Conservation (phyloP, 805 yeast genomes). For the Nakazawaea ernobii region DNA sequence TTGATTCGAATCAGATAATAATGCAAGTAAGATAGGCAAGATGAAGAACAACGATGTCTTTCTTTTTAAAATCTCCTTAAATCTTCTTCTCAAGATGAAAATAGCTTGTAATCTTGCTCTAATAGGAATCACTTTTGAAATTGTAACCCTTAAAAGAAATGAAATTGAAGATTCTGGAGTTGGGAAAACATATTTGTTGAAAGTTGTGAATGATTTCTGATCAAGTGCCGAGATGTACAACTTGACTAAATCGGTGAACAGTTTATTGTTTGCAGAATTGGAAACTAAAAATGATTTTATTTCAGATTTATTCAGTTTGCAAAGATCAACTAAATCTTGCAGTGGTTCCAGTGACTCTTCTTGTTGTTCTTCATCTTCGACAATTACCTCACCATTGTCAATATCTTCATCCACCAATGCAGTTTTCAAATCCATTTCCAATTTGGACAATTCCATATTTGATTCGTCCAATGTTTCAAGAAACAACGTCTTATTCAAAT, state of each 20-base stretch:
- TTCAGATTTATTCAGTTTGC: slow-evolving; percentile 14
- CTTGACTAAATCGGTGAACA: slow-evolving; percentile 36
- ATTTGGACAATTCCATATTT: slow-evolving; percentile 32
- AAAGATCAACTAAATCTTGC: slow-evolving; percentile 16
- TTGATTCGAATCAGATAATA: slow-evolving; percentile 45
- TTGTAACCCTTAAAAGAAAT: slow-evolving; percentile 50
- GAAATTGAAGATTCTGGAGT: slow-evolving; percentile 43
- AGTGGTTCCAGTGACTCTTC: slow-evolving; percentile 20
- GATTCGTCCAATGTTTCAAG: slow-evolving; percentile 29
- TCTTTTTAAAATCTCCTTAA: slow-evolving; percentile 28
- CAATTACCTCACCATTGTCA: slow-evolving; percentile 8
- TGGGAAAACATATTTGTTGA: slow-evolving; percentile 29
- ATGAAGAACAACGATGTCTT: slow-evolving; percentile 40
- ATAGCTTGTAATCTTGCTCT: slow-evolving; percentile 49
- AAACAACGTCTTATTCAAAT: slow-evolving; percentile 31
- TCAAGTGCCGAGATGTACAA: slow-evolving; percentile 40
- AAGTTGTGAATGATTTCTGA: slow-evolving; percentile 15
- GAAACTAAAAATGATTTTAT: slow-evolving; percentile 29
- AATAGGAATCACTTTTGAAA: slow-evolving; percentile 54
- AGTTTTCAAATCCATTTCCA: slow-evolving; percentile 66
- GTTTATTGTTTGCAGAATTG: slow-evolving; percentile 25
- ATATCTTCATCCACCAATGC: slow-evolving; percentile 36
- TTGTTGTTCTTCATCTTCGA: slow-evolving; percentile 21
- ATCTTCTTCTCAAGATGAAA: slow-evolving; percentile 28
- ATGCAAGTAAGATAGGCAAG: slow-evolving; percentile 52